Conservation (phyloP, 2,329 filamentous ascomycete species). For the Hymenoscyphus infarciens region DNA sequence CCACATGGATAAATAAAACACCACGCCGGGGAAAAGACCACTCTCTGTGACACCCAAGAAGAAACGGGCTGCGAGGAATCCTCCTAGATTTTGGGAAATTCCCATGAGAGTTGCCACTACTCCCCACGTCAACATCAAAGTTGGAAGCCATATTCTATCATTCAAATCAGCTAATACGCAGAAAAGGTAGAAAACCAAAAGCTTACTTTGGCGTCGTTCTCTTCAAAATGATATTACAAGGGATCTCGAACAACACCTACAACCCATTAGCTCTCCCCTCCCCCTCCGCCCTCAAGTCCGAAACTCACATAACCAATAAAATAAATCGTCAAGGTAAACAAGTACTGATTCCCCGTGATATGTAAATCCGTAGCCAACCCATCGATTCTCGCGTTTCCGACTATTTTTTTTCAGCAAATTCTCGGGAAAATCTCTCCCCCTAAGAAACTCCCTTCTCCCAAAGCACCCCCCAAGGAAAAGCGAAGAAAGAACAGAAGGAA, state of each 20-base stretch:
- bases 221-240: slow-evolving; percentile 61
- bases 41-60: slow-evolving; percentile 54
- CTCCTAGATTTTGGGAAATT: slow-evolving; percentile 46
- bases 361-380: slow-evolving; percentile 49
- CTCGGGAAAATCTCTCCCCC: too few relatives aligned
- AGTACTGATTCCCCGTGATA: slow-evolving; percentile 59
- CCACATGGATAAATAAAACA: slow-evolving; percentile 49
- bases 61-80: slow-evolving; percentile 52
- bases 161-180: too few relatives aligned
- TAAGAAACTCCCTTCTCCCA: too few relatives aligned
- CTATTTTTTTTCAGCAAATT: too few relatives aligned
- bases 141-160: slow-evolving; percentile 50
- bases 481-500: not conserved
- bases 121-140: slow-evolving; percentile 54
- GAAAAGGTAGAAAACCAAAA: not conserved
- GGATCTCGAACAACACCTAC: slow-evolving; percentile 53
- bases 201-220: slow-evolving; percentile 43
- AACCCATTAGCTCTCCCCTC: not conserved
- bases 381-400: slow-evolving; percentile 56
- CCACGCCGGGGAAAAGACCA: slow-evolving; percentile 51
- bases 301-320: slow-evolving; percentile 53
- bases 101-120: slow-evolving; percentile 51
- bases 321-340: slow-evolving; percentile 63
- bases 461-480: not conserved
- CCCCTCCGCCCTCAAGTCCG: too few relatives aligned